Conservation (phyloP, 345 rosid species). For the Salix exigua region DNA sequence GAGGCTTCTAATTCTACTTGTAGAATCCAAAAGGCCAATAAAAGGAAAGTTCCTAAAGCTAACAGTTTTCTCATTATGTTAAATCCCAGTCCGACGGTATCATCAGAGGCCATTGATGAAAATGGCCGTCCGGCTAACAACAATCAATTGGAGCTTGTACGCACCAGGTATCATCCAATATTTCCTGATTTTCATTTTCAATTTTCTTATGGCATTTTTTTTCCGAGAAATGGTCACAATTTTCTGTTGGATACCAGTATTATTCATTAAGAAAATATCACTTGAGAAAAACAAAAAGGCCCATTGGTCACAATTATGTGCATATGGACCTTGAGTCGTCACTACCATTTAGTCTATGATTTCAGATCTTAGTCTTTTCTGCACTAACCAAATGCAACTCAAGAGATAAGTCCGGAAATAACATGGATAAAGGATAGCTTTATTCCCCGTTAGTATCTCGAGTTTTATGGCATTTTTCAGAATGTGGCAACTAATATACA, state of each 20-base stretch:
- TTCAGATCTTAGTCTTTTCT: neutral
- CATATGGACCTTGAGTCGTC: neutral
- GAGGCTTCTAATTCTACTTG: neutral
- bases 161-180: conserved; percentile 17
- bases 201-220: too few species aligned
- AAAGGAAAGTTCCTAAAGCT: conserved; percentile 16
- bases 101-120: conserved; percentile 1
- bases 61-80: conserved; percentile 13
- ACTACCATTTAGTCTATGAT: neutral
- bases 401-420: too few species aligned
- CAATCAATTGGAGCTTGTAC: neutral
- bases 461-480: neutral
- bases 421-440: neutral
- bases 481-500: neutral
- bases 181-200: neutral
- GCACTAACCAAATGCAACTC: too few species aligned
- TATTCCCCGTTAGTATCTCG: neutral
- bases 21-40: neutral
- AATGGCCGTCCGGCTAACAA: neutral
- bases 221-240: neutral
- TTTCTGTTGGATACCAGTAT: neutral
- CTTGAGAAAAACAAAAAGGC: neutral
- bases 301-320: neutral
- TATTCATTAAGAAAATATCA: neutral
- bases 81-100: conserved; percentile 6